phyloP scores from a whole-genome alignment of 2,329 filamentous ascomycete genomes.

The Lachnellula arida region DNA sequence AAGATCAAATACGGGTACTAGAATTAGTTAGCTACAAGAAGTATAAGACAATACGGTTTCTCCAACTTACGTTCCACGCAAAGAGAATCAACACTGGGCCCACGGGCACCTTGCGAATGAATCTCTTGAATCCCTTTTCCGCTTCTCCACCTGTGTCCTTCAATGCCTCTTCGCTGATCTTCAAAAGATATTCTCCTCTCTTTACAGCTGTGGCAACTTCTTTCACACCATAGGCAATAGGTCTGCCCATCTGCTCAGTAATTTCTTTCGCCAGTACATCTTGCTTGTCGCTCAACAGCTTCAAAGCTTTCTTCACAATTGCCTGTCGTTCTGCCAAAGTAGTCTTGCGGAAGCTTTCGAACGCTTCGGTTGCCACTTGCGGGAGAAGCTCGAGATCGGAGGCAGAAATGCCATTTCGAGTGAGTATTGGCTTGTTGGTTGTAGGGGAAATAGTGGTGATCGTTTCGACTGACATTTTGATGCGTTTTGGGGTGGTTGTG shows the following conservation, averaged over 20 bases:
- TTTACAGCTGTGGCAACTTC: slow-evolving; percentile 83
- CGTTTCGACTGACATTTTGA: slow-evolving; percentile 56
- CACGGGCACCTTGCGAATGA: slow-evolving; percentile 81
- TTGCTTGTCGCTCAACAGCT: slow-evolving; percentile 63
- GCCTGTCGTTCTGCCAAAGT: slow-evolving; percentile 69
- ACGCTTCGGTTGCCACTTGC: slow-evolving; percentile 66
- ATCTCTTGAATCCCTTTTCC: slow-evolving; percentile 85
- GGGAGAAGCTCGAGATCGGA: slow-evolving; percentile 70
- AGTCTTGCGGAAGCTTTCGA: slow-evolving; percentile 71
- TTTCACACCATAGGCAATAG: slow-evolving; percentile 78
- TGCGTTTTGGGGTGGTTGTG: neutral
- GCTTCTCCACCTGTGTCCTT: slow-evolving; percentile 76
- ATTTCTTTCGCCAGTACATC: slow-evolving; percentile 80
- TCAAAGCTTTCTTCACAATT: slow-evolving; percentile 76
- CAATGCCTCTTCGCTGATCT: slow-evolving; percentile 73
- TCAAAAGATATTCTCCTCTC: slow-evolving; percentile 79
- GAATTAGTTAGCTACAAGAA: slow-evolving; percentile 10
- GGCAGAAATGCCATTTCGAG: slow-evolving; percentile 67
- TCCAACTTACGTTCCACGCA: slow-evolving; percentile 80
- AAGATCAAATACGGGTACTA: slow-evolving; percentile 94
- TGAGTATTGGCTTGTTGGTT: slow-evolving; percentile 80
- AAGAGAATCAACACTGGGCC: slow-evolving; percentile 87
- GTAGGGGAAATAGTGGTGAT: slow-evolving; percentile 82
- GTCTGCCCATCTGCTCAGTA: slow-evolving; percentile 92
- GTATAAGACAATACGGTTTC: neutral